Evolutionary conservation across 495 filamentous ascomycete genomes (phyloP).

Genomic region (Annulohypoxylon bovei): DNA sequence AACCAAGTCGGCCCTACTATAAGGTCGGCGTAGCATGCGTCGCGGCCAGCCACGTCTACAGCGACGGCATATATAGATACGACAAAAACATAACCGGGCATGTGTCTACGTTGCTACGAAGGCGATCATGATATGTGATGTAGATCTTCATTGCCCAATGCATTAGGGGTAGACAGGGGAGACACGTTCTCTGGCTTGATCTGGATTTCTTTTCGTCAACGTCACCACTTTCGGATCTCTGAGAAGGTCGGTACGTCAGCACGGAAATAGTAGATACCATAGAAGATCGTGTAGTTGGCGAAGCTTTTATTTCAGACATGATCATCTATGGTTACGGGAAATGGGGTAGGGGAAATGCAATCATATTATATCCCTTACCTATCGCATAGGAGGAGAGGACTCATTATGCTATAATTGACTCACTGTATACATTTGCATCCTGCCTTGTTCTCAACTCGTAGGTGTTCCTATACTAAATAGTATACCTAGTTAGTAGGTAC

Average conservation of each 20-base stretch:
- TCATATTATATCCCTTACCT: too few species aligned
- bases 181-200: background rate
- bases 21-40: background rate
- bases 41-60: background rate
- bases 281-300: background rate
- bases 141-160: background rate
- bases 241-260: background rate
- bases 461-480: too few species aligned
- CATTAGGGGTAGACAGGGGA: background rate
- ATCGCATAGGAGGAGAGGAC: too few species aligned
- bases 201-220: background rate
- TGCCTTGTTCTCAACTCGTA: too few species aligned
- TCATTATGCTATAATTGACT: too few species aligned
- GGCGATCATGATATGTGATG: background rate
- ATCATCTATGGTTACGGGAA: too few species aligned
- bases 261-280: too few species aligned
- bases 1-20: conserved; percentile 4
- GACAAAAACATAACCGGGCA: background rate
- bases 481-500: too few species aligned
- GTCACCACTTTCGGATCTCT: background rate
- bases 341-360: too few species aligned
- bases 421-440: too few species aligned
- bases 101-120: background rate
- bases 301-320: too few species aligned
- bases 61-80: background rate